phyloP scores from a whole-genome alignment of 1,284 basidiomycete species.

The Papiliotrema terrestris region DNA sequence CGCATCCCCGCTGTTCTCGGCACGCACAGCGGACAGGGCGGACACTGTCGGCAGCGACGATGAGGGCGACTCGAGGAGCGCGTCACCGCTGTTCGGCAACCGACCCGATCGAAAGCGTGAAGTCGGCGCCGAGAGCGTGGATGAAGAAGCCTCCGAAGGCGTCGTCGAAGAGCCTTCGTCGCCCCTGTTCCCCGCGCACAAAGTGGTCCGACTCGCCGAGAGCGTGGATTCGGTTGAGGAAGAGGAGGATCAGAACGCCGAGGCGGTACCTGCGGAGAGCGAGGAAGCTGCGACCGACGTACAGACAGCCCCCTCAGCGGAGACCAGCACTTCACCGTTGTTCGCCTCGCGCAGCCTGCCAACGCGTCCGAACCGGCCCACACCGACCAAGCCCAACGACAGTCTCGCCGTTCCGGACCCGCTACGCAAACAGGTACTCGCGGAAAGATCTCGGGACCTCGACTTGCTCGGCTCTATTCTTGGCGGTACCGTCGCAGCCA shows the following conservation, averaged over 20 bases:
- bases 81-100: neutral
- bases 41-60: neutral
- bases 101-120: neutral
- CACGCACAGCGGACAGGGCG: neutral
- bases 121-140: neutral
- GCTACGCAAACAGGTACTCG: constrained; percentile 16
- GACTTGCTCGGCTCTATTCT: constrained; percentile 28
- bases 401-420: constrained; percentile 17
- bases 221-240: neutral
- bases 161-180: neutral
- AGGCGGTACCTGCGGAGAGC: too few relatives aligned
- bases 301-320: neutral
- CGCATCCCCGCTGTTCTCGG: constrained; percentile 20
- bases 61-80: neutral
- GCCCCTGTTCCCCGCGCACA: neutral
- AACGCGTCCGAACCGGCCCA: too few relatives aligned
- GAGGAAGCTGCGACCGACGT: too few relatives aligned
- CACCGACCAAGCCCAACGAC: neutral
- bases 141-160: neutral
- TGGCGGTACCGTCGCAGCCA: constrained; percentile 8
- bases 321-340: neutral
- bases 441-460: constrained; percentile 26
- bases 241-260: too few relatives aligned
- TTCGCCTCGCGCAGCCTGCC: neutral
- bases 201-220: neutral